Conservation (phyloP, 306 rosid genomes). For the Fagus sylvatica region DNA sequence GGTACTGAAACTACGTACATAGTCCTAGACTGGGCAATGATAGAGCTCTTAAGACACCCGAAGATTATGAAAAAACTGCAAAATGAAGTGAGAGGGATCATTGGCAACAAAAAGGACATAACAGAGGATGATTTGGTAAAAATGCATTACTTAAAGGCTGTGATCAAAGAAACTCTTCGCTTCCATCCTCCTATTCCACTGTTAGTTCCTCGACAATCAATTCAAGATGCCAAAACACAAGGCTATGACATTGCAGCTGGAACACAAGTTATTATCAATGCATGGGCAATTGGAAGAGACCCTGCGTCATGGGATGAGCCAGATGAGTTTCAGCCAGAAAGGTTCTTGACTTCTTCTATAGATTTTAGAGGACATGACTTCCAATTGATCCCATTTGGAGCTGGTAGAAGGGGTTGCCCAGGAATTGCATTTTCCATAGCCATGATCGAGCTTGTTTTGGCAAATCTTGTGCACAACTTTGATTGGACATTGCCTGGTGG, state of each 20-base stretch:
- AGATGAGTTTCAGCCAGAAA: neutral
- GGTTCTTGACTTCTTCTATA: neutral
- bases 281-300: neutral
- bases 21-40: neutral
- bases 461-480: too few relatives aligned
- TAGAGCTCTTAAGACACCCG: neutral
- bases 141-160: neutral
- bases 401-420: too few relatives aligned
- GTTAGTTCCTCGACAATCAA: neutral
- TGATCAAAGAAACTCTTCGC: slow-evolving; percentile 2
- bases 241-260: neutral
- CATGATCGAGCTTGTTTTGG: too few relatives aligned
- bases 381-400: too few relatives aligned
- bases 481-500: too few relatives aligned
- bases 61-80: neutral
- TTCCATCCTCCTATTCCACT: neutral
- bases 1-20: neutral
- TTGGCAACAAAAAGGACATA: neutral
- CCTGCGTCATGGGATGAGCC: neutral
- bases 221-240: neutral
- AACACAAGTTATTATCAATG: neutral
- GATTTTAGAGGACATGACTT: neutral
- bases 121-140: too few relatives aligned
- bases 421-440: too few relatives aligned
- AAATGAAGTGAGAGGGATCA: neutral